Conservation (phyloP, 164 flowering plant species). For the grape (Vitis vinifera) region DNA sequence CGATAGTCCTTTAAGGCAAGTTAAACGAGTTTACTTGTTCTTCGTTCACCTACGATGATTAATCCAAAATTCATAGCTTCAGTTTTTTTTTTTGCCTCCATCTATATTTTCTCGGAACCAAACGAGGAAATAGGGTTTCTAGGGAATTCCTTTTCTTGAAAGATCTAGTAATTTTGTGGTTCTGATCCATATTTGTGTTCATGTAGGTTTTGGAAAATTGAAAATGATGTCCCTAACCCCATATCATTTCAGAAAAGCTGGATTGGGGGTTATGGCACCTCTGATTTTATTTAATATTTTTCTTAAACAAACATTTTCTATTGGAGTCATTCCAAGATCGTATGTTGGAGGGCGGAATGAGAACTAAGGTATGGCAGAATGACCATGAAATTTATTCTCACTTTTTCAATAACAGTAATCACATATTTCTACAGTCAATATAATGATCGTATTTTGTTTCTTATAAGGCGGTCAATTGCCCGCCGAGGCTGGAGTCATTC, state of each 20-base stretch:
- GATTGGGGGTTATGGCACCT: conserved; percentile 37
- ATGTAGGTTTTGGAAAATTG: conserved; percentile 1
- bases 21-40: no score
- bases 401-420: background rate
- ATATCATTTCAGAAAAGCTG: conserved; percentile 51
- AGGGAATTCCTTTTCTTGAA: background rate
- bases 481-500: conserved; percentile 71
- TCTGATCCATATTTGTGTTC: background rate
- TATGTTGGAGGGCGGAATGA: conserved; percentile 73
- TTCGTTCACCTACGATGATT: no score
- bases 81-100: background rate
- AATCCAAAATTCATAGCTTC: no score
- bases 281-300: no score
- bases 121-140: background rate
- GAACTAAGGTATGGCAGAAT: conserved; percentile 48
- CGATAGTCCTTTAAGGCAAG: no score
- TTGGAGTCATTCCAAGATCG: no score
- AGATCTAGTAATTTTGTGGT: background rate
- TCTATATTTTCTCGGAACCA: background rate
- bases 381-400: background rate
- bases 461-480: conserved; percentile 47
- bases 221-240: conserved; percentile 59
- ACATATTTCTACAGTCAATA: background rate
- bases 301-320: no score
- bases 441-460: no score